Evolutionary conservation across 352 stramenopile species (phyloP).

Genomic region (Sclerospora graminicola): DNA sequence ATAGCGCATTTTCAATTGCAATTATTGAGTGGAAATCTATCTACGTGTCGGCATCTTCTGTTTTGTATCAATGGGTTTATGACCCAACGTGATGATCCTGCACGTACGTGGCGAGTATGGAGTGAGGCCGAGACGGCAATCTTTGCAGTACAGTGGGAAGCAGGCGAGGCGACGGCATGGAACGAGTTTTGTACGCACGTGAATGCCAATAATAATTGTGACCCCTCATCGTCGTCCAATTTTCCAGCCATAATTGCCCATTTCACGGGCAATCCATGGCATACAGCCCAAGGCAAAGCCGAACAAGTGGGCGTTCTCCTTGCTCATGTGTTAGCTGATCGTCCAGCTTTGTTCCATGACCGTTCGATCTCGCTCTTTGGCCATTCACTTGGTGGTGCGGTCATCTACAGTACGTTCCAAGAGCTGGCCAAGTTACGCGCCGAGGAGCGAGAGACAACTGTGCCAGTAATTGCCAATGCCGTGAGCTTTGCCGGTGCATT

Average conservation of each 20-base stretch:
- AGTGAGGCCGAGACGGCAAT: constrained; percentile 26
- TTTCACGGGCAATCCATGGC: constrained; percentile 77
- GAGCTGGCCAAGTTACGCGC: constrained; percentile 42
- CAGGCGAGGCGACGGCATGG: constrained; percentile 58
- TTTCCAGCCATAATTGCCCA: constrained; percentile 44
- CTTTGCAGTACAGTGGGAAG: constrained; percentile 74
- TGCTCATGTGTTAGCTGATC: constrained; percentile 45
- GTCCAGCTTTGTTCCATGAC: constrained; percentile 33
- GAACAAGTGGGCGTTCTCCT: constrained; percentile 66
- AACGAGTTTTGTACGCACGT: constrained; percentile 70
- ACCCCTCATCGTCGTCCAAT: constrained; percentile 24
- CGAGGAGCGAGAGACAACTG: constrained; percentile 2
- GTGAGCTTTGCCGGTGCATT: constrained; percentile 71
- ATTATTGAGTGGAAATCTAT: constrained; percentile 53
- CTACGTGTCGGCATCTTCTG: constrained; percentile 43
- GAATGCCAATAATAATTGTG: constrained; percentile 57
- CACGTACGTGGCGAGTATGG: constrained; percentile 54
- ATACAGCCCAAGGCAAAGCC: constrained; percentile 73
- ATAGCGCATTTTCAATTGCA: constrained; percentile 61
- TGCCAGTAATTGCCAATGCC: constrained; percentile 33
- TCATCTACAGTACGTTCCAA: constrained; percentile 65
- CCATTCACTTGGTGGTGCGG: constrained; percentile 68
- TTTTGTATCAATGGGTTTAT: constrained; percentile 85
- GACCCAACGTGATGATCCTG: constrained; percentile 63
- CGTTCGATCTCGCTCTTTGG: constrained; percentile 62